Evolutionary conservation across 495 filamentous ascomycete genomes (phyloP), one percentile per base, ranked within the genome.

Genomic region (Aspergillus kassunensis): DNA sequence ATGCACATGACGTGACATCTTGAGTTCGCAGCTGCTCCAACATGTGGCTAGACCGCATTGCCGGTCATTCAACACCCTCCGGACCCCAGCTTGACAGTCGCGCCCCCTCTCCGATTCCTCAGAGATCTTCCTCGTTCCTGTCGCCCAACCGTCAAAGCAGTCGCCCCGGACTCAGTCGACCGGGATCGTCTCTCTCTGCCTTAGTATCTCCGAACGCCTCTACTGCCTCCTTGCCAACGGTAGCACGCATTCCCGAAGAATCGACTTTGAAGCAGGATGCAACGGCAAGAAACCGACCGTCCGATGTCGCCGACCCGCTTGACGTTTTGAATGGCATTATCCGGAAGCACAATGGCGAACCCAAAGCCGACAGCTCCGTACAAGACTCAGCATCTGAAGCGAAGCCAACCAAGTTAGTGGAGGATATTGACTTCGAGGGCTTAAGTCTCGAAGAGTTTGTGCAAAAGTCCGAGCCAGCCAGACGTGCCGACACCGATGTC

Each of bases 11-110:
- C 29, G 46, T 53, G 44, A 49, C 19, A 23, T 27, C 3, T 20
- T 46, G n/a, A n/a, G 21, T 24, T 0, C 30, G 50, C 43, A 40
- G 35, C 50, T 36, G 43, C 46, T 41, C 52, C 44, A 71, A 20
- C 21, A 95, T 95, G 90, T 93, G 89, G 88, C 84, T 91, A 57
- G 89, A 95, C 77, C 85, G 89, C 61, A 84, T 92, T 54, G 84
- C 87, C 46, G 84, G 81, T 61, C 84, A 88, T 66, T 82, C 86
- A 43, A 80, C 78, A 53, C 78, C 82, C 44, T 76, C 82, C 41
- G 76, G 78, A 33, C 84, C 83, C 45, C 79, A 81, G 37, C 69
- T 79, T 12, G 76, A 73, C 45, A 83, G 78, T 64, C 81, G 88
- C 59, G 74, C 84, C 24, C 82, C 80, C 58, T 91, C 87, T 55